These are phyloP conservation scores for Candida manassasensis DNA, from an alignment of 805 yeast genomes.

Conservation along the genomic window DNA sequence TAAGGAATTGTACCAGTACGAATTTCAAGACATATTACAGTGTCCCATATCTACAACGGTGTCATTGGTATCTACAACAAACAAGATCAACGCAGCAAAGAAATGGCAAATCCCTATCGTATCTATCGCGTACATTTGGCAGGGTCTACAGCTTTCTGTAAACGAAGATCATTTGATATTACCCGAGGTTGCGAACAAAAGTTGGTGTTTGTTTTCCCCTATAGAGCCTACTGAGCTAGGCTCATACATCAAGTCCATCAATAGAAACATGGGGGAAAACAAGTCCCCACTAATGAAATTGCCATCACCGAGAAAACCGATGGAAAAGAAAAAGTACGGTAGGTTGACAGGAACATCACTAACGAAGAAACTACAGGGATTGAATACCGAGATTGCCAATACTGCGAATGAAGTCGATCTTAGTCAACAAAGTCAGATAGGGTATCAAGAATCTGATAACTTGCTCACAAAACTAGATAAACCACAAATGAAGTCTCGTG, in stretches of 20 bases:
- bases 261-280: neutral
- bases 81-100: slow-evolving; percentile 55
- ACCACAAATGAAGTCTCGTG: neutral
- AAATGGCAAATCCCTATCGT: slow-evolving; percentile 56
- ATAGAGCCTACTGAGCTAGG: slow-evolving; percentile 8
- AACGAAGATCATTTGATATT: slow-evolving; percentile 15
- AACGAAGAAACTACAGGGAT: neutral
- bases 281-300: slow-evolving; percentile 23
- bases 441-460: slow-evolving; percentile 19
- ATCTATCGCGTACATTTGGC: slow-evolving; percentile 52
- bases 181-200: slow-evolving; percentile 41
- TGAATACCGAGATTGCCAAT: slow-evolving; percentile 5
- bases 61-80: slow-evolving; percentile 41
- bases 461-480: slow-evolving; percentile 15
- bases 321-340: slow-evolving; percentile 42
- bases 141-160: slow-evolving; percentile 34
- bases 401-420: slow-evolving; percentile 16
- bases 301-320: slow-evolving; percentile 51
- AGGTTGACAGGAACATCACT: slow-evolving; percentile 10
- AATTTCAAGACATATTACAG: slow-evolving; percentile 25
- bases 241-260: neutral
- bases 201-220: slow-evolving; percentile 58
- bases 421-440: slow-evolving; percentile 17
- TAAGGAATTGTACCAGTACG: slow-evolving; percentile 38
- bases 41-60: slow-evolving; percentile 33